Base-by-base conservation (phyloP, 1,284 basidiomycete genomes). In the Kalmanozyma brasiliensis region DNA sequence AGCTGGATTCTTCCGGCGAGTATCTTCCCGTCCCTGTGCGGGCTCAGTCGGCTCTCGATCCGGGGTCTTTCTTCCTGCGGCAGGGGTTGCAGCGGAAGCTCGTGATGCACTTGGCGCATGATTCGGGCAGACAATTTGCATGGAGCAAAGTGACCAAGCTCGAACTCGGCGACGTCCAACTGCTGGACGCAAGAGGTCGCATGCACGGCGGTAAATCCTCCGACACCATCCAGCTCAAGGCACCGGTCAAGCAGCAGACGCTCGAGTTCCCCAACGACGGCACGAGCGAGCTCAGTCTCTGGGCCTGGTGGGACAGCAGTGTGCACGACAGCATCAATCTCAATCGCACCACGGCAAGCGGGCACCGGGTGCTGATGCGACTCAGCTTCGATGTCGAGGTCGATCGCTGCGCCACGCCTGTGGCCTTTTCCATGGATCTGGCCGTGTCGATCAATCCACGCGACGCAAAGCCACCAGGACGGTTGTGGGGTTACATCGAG, bases 41-140 rank as follows among this genome's bases (percentile, higher is more conserved):
- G 37, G 89, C 91, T 4, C 87, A 89, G 59, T 88, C 89, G n/a
- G 83, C 85, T 52, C 85, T 93, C 33, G 93, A 95, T 81, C 89
- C 91, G 8, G 93, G 94, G 9, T 88, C 88, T 42, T 95, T 97
- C 82, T 89, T 88, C 66, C 85, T 98, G 16, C 92, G 93, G 73
- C 96, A 98, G 83, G 95, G 95, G 8, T 84, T 98, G 20, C 95
- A 98, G 80, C 87, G 96, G 22, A 89, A 92, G 20, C 83, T 98
- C 47, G 84, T 88, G 26, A 83, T 98, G 48, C 87, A 87, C 1
- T 84, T 98, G 26, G 89, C 88, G 14, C 94, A 93, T 51, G 90
- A 93, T 77, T 96, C 94, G 8, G 95, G 95, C 0, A 87, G 87
- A 36, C 90, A 94, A 67, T 87, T 98, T 51, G 89, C 89, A 5